A percentile compares a stretch with the other conserved stretches of the same genome.
Conservation (phyloP, 2,329 filamentous ascomycete species). For the Diaporthe batatas region DNA sequence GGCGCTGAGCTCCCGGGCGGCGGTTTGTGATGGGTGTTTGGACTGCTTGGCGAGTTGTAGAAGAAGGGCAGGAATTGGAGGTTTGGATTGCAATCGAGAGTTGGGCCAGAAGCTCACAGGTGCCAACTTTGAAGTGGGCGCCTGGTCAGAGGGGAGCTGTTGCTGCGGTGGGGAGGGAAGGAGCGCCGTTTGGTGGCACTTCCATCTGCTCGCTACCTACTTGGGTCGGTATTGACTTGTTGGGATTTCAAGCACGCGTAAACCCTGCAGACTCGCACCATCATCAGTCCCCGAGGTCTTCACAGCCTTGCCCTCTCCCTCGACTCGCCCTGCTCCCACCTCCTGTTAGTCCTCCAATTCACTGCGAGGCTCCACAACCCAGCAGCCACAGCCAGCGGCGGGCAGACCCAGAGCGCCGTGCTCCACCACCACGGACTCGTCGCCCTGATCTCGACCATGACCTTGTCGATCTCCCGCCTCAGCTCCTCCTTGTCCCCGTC, state of each 20-base stretch:
- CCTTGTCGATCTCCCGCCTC: constrained; percentile 73
- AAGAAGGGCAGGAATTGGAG: background rate
- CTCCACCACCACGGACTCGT: constrained; percentile 87
- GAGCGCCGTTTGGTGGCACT: background rate
- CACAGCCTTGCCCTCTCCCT: constrained; percentile 60
- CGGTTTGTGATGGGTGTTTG: background rate
- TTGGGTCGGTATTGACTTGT: background rate
- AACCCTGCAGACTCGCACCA: background rate
- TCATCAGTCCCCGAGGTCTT: constrained; percentile 32
- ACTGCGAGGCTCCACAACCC: constrained; percentile 80
- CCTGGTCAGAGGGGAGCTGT: constrained; percentile 2
- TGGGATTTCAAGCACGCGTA: background rate
- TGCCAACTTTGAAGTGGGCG: background rate
- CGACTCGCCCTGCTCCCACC: constrained; percentile 74
- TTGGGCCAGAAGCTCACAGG: background rate
- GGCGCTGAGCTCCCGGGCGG: background rate
- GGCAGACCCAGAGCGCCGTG: constrained; percentile 76
- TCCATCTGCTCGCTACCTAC: background rate
- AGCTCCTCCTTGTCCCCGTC: constrained; percentile 81
- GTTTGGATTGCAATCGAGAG: background rate
- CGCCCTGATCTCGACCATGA: constrained; percentile 72
- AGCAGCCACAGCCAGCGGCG: constrained; percentile 78
- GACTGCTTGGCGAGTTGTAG: background rate
- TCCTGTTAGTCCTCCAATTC: constrained; percentile 77
- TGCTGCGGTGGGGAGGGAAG: background rate